phyloP scores from a whole-genome alignment of 2,329 filamentous ascomycete species.

The Fusarium palustre region DNA sequence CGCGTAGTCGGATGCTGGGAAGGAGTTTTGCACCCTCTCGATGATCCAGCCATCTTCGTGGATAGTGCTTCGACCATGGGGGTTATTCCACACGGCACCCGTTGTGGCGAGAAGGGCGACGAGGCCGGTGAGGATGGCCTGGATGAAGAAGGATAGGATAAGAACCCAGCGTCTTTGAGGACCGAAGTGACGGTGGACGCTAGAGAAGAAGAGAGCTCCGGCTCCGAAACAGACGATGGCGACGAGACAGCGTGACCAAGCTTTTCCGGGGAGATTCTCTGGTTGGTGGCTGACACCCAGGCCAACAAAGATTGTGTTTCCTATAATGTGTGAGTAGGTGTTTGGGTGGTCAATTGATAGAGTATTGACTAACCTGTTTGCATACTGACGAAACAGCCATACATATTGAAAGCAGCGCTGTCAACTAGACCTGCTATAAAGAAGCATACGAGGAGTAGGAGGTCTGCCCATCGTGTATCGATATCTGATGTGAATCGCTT shows the following conservation, averaged over 20 bases:
- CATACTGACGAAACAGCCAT: conserved; percentile 49
- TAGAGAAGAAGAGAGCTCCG: conserved; percentile 46
- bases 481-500: conserved; percentile 38
- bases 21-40: conserved; percentile 39
- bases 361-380: conserved; percentile 40
- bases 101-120: conserved; percentile 45
- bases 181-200: conserved; percentile 44
- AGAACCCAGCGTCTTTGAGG: conserved; percentile 47
- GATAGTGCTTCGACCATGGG: conserved; percentile 17
- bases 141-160: conserved; percentile 38
- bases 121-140: conserved; percentile 40
- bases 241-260: conserved; percentile 47
- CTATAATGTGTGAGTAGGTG: conserved; percentile 17
- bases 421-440: conserved; percentile 45
- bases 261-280: conserved; percentile 43
- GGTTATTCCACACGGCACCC: conserved; percentile 39
- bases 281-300: conserved; percentile 45
- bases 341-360: neutral
- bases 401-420: conserved; percentile 47
- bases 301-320: conserved; percentile 48
- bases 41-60: conserved; percentile 39
- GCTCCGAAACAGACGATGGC: conserved; percentile 44
- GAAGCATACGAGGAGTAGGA: conserved; percentile 44
- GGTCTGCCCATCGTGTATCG: conserved; percentile 42
- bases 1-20: conserved; percentile 43